Conservation (phyloP, 768 basidiomycete species). For the Amyloporia xantha region DNA sequence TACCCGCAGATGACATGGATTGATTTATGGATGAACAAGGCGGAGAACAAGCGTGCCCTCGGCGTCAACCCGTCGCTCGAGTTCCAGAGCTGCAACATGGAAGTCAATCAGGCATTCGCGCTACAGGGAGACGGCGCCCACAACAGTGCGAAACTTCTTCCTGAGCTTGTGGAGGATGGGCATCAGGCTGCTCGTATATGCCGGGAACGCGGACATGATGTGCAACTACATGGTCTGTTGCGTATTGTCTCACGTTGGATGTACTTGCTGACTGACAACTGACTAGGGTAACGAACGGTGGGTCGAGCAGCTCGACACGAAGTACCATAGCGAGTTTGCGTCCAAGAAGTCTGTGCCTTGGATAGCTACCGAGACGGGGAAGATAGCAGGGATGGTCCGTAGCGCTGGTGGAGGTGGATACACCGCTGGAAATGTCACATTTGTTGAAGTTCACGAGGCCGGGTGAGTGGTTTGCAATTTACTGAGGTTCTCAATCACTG, state of each 20-base stretch:
- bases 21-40: slow-evolving; percentile 81
- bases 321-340: slow-evolving; percentile 57
- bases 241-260: too few relatives aligned
- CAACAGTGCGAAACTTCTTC: slow-evolving; percentile 72
- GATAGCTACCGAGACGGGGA: slow-evolving; percentile 45
- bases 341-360: slow-evolving; percentile 45
- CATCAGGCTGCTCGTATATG: slow-evolving; percentile 81
- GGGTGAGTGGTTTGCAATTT: slow-evolving; percentile 47
- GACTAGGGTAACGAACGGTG: slow-evolving; percentile 73
- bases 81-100: slow-evolving; percentile 71
- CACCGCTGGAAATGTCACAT: slow-evolving; percentile 80
- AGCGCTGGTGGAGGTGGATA: slow-evolving; percentile 57
- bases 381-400: slow-evolving; percentile 60
- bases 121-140: slow-evolving; percentile 84
- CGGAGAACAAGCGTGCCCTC: slow-evolving; percentile 68
- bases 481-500: too few relatives aligned
- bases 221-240: slow-evolving; percentile 71
- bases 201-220: slow-evolving; percentile 87
- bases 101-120: slow-evolving; percentile 76
- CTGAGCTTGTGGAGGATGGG: slow-evolving; percentile 79
- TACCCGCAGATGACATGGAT: slow-evolving; percentile 82
- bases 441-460: slow-evolving; percentile 70
- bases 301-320: slow-evolving; percentile 56
- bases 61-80: slow-evolving; percentile 55
- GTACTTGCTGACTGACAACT: too few relatives aligned